Base-by-base conservation (phyloP, 1,139 yeast species). In the Pichia cactophila region DNA sequence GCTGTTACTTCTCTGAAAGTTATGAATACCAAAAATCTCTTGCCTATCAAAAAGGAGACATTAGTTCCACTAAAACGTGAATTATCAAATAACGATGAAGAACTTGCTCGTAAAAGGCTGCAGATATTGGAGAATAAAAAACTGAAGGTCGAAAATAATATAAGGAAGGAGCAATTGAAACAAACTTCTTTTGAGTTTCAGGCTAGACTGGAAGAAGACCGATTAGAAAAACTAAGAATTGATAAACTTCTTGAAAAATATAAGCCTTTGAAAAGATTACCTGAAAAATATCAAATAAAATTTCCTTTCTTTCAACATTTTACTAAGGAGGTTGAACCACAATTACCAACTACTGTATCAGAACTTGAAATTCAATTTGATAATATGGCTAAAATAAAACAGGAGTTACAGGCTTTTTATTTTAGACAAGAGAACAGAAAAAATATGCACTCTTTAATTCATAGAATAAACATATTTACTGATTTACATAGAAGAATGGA, bases 261-360 rank as follows among this genome's bases (percentile, higher is more conserved):
- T 41, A 47, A 49, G 2, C 52, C 54, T 7, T 41, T 54, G 8
- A 53, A 42, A 33, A 37, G 38, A 29, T 36, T 54, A 39, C 57
- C 57, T 10, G 26, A 43, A 23, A 54, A 54, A 44, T 54, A 54
- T 42, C 56, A 51, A 23, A 38, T 49, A 23, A 16, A 36, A 2
- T 44, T 50, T 8, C 53, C 53, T 1, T 16, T 26, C 14, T 12
- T 26, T 6, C 17, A 42, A 33, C 20, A 38, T 39, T 36, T 33
- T 26, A 12, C 9, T 5, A 8, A 23, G 7, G 49, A 44, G 20
- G 5, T 38, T 5, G 33, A 26, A 5, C 52, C 56, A 17, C 23
- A 39, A 14, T 36, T 54, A n/a, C 52, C 50, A 16, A 35, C 39
- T 36, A 41, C 31, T n/a, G 44, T 54, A 12, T 26, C 44, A 1